Conservation (phyloP, 495 filamentous ascomycete genomes). For the Penicillium turbatum region DNA sequence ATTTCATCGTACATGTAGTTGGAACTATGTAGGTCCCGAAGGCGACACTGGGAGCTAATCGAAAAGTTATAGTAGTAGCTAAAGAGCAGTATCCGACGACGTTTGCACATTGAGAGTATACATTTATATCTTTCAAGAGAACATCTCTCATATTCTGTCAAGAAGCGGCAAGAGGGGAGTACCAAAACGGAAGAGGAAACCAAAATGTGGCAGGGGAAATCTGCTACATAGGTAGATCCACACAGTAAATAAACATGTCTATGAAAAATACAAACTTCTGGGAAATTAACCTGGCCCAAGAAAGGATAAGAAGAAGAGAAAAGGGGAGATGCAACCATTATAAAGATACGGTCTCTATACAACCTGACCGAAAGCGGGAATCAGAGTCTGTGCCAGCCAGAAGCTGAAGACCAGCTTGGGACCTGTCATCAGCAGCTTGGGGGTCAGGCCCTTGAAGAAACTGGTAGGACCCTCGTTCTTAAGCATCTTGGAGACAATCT, state of each 20-base stretch:
- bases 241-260: slow-evolving; percentile 12
- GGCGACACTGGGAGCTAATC: no score
- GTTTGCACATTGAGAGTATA: no score
- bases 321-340: slow-evolving; percentile 5
- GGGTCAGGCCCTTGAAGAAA: slow-evolving; percentile 97
- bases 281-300: background rate
- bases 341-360: slow-evolving; percentile 35
- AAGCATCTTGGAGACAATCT: slow-evolving; percentile 84
- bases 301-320: background rate
- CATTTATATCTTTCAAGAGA: no score
- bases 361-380: slow-evolving; percentile 63
- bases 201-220: background rate
- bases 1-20: no score
- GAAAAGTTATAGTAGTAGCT: no score
- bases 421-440: slow-evolving; percentile 97
- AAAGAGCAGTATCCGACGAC: no score
- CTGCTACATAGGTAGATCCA: slow-evolving; percentile 5
- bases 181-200: no score
- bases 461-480: slow-evolving; percentile 76
- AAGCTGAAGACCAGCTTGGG: slow-evolving; percentile 99
- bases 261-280: slow-evolving; percentile 14
- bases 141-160: no score
- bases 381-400: slow-evolving; percentile 95
- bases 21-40: no score
- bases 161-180: no score